Conservation (phyloP, 208 protist species). For the Novymonas esmeraldas region DNA sequence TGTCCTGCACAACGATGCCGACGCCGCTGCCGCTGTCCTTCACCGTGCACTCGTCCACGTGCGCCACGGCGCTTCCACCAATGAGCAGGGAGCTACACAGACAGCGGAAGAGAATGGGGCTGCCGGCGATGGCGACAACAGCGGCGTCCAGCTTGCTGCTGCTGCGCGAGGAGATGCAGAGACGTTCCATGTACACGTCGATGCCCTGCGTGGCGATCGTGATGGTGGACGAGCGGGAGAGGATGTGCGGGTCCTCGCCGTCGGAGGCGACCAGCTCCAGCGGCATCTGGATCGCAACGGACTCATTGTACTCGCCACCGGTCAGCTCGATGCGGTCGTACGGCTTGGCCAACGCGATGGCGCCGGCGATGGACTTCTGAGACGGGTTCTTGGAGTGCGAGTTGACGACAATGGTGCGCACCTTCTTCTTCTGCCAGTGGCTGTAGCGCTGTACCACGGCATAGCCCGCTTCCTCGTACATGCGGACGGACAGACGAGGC, state of each 20-base stretch:
- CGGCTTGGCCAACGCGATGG: constrained; percentile 74
- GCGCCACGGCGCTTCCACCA: constrained; percentile 44
- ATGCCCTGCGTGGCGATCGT: constrained; percentile 64
- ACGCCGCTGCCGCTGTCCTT: constrained; percentile 69
- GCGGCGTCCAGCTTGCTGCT: constrained; percentile 63
- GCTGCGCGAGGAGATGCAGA: constrained; percentile 66
- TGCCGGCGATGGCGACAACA: constrained; percentile 62
- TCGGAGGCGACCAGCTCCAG: constrained; percentile 85
- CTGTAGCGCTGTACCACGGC: constrained; percentile 75
- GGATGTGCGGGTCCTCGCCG: constrained; percentile 77
- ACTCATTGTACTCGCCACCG: constrained; percentile 82
- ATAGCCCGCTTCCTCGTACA: constrained; percentile 43
- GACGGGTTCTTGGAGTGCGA: constrained; percentile 52
- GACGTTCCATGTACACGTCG: constrained; percentile 68
- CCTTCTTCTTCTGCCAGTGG: constrained; percentile 87
- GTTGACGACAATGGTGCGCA: constrained; percentile 86
- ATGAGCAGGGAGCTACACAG: constrained; percentile 70
- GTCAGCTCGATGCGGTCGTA: constrained; percentile 88
- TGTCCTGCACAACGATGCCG: constrained; percentile 70
- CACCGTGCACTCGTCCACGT: constrained; percentile 71
- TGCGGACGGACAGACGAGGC: neutral
- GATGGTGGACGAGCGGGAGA: constrained; percentile 66
- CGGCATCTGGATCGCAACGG: constrained; percentile 65
- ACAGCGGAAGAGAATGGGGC: constrained; percentile 60
- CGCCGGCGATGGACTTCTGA: constrained; percentile 60